Percentiles rank a stretch among this genome's conserved stretches.
Conservation (phyloP, 192 early-diverging fungal genomes). For the Backusella parvicylindrica region DNA sequence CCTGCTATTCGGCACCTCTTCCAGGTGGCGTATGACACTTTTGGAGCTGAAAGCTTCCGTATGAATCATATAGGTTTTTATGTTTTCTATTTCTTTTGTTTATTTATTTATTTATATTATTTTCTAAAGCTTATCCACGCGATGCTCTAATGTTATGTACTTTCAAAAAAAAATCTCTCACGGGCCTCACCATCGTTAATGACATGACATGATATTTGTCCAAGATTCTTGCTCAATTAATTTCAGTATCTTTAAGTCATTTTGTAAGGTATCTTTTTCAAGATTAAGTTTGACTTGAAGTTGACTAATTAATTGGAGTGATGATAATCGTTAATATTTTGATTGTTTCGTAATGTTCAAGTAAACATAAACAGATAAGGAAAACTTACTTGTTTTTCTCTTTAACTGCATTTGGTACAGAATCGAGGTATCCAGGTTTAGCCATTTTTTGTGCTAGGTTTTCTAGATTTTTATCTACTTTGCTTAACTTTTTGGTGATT, state of each 20-base stretch:
- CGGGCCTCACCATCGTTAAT: not conserved
- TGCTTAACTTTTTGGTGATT: constrained; percentile 31
- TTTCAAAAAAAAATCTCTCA: not conserved
- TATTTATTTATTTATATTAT: not conserved
- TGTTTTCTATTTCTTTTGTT: not conserved
- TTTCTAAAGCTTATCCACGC: not conserved
- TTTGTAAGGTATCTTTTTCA: constrained; percentile 13
- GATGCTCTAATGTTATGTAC: not conserved
- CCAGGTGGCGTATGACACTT: constrained; percentile 1
- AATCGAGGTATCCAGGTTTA: constrained; percentile 26
- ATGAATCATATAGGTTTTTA: not conserved
- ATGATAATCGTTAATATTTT: not conserved
- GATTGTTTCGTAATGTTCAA: not conserved
- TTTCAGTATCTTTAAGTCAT: constrained; percentile 5
- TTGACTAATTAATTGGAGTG: not conserved
- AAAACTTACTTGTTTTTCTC: constrained; percentile 36
- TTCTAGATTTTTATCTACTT: constrained; percentile 27
- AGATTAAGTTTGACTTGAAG: constrained; percentile 2
- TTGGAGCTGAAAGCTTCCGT: not conserved
- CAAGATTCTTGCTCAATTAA: not conserved
- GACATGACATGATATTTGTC: not conserved
- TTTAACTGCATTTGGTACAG: constrained; percentile 27
- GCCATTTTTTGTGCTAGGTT: constrained; percentile 18
- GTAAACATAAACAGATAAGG: not conserved
- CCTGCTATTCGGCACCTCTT: not conserved